phyloP scores from a whole-genome alignment of 208 protist genomes.

The Naegleria lovaniensis region DNA sequence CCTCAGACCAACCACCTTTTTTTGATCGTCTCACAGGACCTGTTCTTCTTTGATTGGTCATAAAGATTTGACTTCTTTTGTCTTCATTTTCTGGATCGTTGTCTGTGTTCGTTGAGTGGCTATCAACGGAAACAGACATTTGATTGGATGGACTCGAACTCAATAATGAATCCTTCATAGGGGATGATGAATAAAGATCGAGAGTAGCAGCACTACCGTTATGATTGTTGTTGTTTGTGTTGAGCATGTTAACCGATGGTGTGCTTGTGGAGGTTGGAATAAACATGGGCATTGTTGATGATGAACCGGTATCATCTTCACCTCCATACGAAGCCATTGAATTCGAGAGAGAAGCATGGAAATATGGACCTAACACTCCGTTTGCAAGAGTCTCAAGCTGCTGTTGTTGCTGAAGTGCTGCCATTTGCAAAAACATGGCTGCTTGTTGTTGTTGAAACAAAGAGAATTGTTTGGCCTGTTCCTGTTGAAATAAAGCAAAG shows the following conservation, averaged over 20 bases:
- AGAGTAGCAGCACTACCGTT: neutral
- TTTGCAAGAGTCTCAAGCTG: neutral
- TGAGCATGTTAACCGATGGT: too few species aligned
- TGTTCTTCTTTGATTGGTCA: neutral
- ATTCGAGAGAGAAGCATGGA: neutral
- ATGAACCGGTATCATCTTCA: neutral
- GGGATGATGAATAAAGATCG: neutral
- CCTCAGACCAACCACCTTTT: conserved; percentile 30
- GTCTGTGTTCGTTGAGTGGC: neutral
- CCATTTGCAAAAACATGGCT: neutral
- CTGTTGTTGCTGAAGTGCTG: neutral
- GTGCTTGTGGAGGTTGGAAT: neutral
- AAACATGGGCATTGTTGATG: neutral
- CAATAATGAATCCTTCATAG: neutral
- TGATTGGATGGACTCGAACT: neutral
- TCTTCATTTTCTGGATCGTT: neutral
- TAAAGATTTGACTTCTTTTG: neutral
- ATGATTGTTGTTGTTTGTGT: neutral
- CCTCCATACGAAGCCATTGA: neutral
- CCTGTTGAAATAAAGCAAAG: neutral
- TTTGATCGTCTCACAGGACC: conserved; percentile 15
- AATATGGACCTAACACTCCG: neutral
- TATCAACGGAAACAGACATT: neutral
- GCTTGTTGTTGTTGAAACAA: conserved; percentile 3
- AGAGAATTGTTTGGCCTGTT: neutral